These are phyloP conservation scores for Globisporangium okanoganense DNA, from an alignment of 352 stramenopile genomes.

Conservation along the genomic window DNA sequence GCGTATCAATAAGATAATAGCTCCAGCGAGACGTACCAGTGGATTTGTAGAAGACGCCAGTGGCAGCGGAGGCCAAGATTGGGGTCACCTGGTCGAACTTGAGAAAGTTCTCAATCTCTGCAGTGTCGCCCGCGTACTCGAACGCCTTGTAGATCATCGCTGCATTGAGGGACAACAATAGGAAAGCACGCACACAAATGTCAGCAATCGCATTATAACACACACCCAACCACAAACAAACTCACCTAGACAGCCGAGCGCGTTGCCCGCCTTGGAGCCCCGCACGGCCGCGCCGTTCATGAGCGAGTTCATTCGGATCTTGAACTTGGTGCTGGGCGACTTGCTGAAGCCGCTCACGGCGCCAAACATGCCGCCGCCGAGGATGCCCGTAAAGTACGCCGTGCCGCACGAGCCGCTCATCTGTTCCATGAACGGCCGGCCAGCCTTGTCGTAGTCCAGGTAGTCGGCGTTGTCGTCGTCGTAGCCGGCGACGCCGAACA, in stretches of 20 bases:
- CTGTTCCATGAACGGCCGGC: slow-evolving; percentile 83
- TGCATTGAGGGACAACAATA: slow-evolving; percentile 15
- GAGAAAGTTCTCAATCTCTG: slow-evolving; percentile 77
- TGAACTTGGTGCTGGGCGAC: slow-evolving; percentile 83
- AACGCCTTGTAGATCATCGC: slow-evolving; percentile 88
- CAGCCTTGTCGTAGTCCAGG: slow-evolving; percentile 81
- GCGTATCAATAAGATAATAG: neutral
- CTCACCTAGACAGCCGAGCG: slow-evolving; percentile 73
- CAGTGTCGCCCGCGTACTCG: slow-evolving; percentile 75
- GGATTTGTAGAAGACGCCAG: slow-evolving; percentile 85
- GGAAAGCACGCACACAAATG: slow-evolving; percentile 12
- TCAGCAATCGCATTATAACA: slow-evolving; percentile 11
- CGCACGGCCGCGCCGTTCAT: slow-evolving; percentile 81
- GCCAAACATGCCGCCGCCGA: slow-evolving; percentile 70
- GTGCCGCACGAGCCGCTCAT: slow-evolving; percentile 75
- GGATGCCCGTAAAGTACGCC: slow-evolving; percentile 82
- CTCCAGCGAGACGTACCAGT: slow-evolving; percentile 29
- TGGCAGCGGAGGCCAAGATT: slow-evolving; percentile 77
- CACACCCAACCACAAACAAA: neutral
- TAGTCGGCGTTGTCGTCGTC: slow-evolving; percentile 79
- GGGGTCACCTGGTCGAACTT: slow-evolving; percentile 83
- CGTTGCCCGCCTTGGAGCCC: slow-evolving; percentile 83
- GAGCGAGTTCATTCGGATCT: slow-evolving; percentile 87
- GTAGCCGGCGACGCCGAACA: slow-evolving; percentile 80
- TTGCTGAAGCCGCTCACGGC: slow-evolving; percentile 61